Conservation (phyloP, 2,329 filamentous ascomycete species). For the Colletotrichum sojae region DNA sequence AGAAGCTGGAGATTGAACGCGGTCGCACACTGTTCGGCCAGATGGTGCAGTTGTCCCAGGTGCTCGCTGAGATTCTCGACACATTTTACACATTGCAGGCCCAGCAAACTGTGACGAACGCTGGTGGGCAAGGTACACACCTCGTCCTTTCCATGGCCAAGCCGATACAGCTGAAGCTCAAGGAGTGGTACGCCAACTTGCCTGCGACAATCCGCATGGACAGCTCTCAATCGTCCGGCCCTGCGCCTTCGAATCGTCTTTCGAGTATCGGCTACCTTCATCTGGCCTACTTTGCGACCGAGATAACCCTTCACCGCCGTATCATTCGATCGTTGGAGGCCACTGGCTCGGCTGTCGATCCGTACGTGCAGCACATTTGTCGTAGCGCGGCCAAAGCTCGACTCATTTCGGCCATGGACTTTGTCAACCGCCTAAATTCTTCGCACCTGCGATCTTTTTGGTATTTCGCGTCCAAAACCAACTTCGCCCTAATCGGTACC, state of each 20-base stretch:
- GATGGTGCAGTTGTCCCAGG: constrained; percentile 81
- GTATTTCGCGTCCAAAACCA: constrained; percentile 90
- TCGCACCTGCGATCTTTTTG: constrained; percentile 92
- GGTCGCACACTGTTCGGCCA: constrained; percentile 81
- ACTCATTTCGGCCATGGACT: constrained; percentile 96
- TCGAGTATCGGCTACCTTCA: constrained; percentile 84
- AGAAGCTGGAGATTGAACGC: constrained; percentile 75
- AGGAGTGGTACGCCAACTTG: constrained; percentile 85
- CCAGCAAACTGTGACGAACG: constrained; percentile 76
- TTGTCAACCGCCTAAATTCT: constrained; percentile 91
- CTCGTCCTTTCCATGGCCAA: constrained; percentile 83
- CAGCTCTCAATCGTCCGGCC: constrained; percentile 60
- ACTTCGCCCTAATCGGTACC: constrained; percentile 94
- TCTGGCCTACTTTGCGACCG: constrained; percentile 92
- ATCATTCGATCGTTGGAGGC: constrained; percentile 84
- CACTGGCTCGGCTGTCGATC: constrained; percentile 67
- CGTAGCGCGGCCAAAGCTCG: constrained; percentile 94
- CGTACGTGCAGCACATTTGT: constrained; percentile 92
- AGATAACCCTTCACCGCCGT: constrained; percentile 92
- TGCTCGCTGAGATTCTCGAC: constrained; percentile 85
- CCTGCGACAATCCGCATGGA: constrained; percentile 78
- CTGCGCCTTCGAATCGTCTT: constrained; percentile 59
- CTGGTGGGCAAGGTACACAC: constrained; percentile 78
- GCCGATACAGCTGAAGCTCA: constrained; percentile 85
- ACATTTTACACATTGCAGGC: constrained; percentile 86